These are phyloP conservation scores for Trametes meyenii DNA, from an alignment of 768 basidiomycete species.

Conservation along the genomic window DNA sequence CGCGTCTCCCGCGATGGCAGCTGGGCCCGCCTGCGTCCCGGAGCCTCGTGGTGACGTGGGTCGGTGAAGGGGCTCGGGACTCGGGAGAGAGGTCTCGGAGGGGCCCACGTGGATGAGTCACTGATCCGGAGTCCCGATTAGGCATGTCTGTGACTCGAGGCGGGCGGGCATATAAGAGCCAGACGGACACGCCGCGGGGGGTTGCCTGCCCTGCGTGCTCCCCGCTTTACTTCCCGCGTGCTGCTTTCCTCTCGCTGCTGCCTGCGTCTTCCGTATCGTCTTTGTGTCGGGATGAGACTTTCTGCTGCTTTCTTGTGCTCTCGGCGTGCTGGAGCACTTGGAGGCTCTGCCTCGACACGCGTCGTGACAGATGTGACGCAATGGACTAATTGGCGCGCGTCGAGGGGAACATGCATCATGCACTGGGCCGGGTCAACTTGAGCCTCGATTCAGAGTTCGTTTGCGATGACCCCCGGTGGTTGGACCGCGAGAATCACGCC, in stretches of 20 bases:
- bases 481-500: too few species aligned
- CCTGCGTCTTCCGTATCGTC: not conserved
- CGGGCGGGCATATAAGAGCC: slow-evolving; percentile 14
- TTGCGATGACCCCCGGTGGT: too few species aligned
- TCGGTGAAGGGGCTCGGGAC: not conserved
- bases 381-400: not conserved
- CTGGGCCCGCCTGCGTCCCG: slow-evolving; percentile 13
- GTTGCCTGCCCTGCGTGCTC: not conserved
- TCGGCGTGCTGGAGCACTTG: not conserved
- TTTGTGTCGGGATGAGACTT: not conserved
- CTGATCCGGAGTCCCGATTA: slow-evolving; percentile 19
- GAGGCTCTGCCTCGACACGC: not conserved
- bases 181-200: not conserved
- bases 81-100: not conserved
- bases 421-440: too few species aligned
- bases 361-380: slow-evolving; percentile 19
- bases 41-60: slow-evolving; percentile 17
- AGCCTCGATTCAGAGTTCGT: too few species aligned
- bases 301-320: not conserved
- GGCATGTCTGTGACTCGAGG: slow-evolving; percentile 20
- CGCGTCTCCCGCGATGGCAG: not conserved
- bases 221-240: too few species aligned
- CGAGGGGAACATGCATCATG: not conserved
- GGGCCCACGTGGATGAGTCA: slow-evolving; percentile 22
- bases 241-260: not conserved